These are phyloP conservation scores for Metschnikowia arizonensis DNA, from an alignment of 805 yeast species.

Conservation along the genomic window DNA sequence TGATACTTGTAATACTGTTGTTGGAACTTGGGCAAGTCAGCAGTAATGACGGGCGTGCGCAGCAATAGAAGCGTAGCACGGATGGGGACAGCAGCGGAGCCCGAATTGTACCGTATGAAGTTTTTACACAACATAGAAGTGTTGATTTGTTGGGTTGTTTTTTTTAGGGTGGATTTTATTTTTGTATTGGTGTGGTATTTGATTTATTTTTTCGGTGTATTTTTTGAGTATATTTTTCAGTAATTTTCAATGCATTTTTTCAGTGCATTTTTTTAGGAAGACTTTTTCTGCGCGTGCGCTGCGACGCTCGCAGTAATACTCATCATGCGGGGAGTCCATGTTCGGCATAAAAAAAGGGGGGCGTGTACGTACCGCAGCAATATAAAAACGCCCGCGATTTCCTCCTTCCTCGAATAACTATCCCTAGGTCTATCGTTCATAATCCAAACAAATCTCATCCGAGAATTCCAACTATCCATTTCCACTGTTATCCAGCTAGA, in stretches of 20 bases:
- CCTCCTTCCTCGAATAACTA: background rate
- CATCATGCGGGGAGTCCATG: background rate
- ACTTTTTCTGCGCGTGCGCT: constrained; percentile 7
- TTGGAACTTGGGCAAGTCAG: constrained; percentile 70
- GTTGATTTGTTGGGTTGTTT: no score
- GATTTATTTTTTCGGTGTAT: no score
- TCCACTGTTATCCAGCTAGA: background rate
- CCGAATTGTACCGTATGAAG: constrained; percentile 15
- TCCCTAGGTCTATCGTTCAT: background rate
- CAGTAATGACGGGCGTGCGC: constrained; percentile 80
- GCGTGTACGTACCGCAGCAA: constrained; percentile 12
- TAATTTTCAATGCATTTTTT: no score
- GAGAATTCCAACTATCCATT: background rate
- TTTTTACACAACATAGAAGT: constrained; percentile 14
- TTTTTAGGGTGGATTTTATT: no score
- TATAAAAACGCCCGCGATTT: constrained; percentile 8
- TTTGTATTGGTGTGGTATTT: no score
- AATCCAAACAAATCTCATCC: background rate
- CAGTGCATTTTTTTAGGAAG: constrained; percentile 2
- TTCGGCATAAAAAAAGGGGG: background rate
- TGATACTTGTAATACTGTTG: constrained; percentile 75
- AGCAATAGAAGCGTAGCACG: constrained; percentile 57
- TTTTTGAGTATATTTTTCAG: no score
- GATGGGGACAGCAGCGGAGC: constrained; percentile 26
- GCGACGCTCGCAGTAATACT: constrained; percentile 1